Evolutionary conservation across 805 yeast species (phyloP), one percentile per base, ranked within the genome.

Genomic region (Starmerella potacharoeniae): DNA sequence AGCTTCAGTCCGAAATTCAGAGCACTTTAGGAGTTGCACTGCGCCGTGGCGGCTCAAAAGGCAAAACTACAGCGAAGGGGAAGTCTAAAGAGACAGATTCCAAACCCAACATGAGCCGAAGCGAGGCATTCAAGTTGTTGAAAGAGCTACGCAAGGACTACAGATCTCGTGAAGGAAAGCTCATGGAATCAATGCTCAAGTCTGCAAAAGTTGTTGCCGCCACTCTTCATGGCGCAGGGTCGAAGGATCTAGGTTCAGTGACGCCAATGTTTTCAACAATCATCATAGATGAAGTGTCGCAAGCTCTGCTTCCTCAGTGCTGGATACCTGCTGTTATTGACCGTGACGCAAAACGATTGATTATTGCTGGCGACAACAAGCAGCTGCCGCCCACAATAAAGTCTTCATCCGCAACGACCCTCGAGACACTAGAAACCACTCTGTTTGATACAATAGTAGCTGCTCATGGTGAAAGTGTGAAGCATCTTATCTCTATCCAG

Each of bases 231-330:
- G 96, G 96, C 0, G 79, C 96, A 0, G 88, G 95, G 9, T 75
- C 88, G 0, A 73, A 81, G 62, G 89, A 84, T 49, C 68, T 89
- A 9, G 73, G 77, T n/a, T 69, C 81, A 43, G 77, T 79, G 62
- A 71, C 67, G 22, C 51, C 51, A 4, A 35, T 48, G 43, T 87
- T 91, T 64, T 87, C 86, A 60, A 81, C 95, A 0, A 73, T 91
- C 35, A 85, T 93, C 11, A 90, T 91, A 37, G 98, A 91, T 69
- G 98, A 91, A 68, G 96, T 91, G 0, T 88, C 97, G 0, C 98
- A 91, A 68, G 77, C 96, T 10, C 70, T 91, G 53, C 96, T 91
- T 64, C 95, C 97, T 1, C 95, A 91, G 61, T 89, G 97, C 64
- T 90, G 97, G 97, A 89, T 91, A 29, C 97, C 98, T 0, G 58